Conservation (phyloP, 495 filamentous ascomycete species). For the Tuber magnatum region DNA sequence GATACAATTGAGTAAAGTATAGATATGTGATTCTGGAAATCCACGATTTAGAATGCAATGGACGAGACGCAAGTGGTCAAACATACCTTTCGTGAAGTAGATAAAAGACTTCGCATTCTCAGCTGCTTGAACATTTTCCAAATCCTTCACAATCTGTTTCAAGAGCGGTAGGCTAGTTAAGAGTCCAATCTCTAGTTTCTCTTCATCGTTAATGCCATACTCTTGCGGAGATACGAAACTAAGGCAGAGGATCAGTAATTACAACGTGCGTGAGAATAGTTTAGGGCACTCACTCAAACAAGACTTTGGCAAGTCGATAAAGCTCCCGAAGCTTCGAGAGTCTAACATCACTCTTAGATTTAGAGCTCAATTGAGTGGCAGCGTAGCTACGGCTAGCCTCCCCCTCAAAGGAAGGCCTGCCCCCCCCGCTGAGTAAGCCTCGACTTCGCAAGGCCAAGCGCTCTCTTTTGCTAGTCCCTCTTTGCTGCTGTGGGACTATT, state of each 20-base stretch:
- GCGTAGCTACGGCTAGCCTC: slow-evolving; percentile 45
- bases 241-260: slow-evolving; percentile 8
- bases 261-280: slow-evolving; percentile 1
- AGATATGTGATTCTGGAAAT: slow-evolving; percentile 76
- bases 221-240: slow-evolving; percentile 92
- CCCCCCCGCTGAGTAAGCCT: slow-evolving; percentile 26
- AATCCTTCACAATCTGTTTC: slow-evolving; percentile 88
- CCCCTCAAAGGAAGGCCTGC: slow-evolving; percentile 27
- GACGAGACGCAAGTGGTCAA: not conserved
- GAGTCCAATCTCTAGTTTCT: slow-evolving; percentile 95
- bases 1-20: slow-evolving; percentile 95
- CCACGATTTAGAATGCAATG: slow-evolving; percentile 5
- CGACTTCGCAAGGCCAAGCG: slow-evolving; percentile 29
- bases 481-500: slow-evolving; percentile 9
- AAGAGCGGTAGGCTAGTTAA: slow-evolving; percentile 86
- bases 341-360: slow-evolving; percentile 73
- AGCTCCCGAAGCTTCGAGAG: slow-evolving; percentile 84
- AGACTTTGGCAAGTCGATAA: slow-evolving; percentile 83
- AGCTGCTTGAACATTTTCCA: slow-evolving; percentile 95
- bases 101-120: slow-evolving; percentile 90
- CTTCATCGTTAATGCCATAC: slow-evolving; percentile 86
- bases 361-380: slow-evolving; percentile 66
- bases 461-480: slow-evolving; percentile 27
- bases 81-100: slow-evolving; percentile 78
- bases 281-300: slow-evolving; percentile 59